Conservation (phyloP, 306 rosid genomes). For the Acmispon strigosus region DNA sequence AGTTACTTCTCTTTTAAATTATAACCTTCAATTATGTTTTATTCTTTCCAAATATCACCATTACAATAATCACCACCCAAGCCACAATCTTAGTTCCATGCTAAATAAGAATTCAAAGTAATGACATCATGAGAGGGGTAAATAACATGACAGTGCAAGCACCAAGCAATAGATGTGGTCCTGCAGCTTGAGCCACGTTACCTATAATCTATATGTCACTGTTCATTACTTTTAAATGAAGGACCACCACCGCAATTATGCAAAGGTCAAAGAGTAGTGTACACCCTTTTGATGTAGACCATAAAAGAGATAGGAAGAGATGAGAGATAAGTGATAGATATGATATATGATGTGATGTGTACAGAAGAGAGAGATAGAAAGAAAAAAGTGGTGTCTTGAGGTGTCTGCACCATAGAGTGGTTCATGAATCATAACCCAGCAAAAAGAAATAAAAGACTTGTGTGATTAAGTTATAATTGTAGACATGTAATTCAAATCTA, state of each 20-base stretch:
- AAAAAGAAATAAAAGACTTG: too few species aligned
- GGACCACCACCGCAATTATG: conserved; percentile 21
- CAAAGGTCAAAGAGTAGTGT: too few species aligned
- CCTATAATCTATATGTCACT: not conserved
- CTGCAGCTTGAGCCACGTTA: conserved; percentile 11
- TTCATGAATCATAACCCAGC: too few species aligned
- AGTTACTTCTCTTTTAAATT: not conserved
- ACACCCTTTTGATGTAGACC: too few species aligned
- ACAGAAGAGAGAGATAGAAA: too few species aligned
- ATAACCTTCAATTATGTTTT: not conserved
- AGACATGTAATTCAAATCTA: too few species aligned
- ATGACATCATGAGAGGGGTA: not conserved
- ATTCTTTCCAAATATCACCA: not conserved
- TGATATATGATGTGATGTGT: too few species aligned
- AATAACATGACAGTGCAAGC: conserved; percentile 1
- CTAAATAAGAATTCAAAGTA: not conserved
- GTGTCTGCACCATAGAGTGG: too few species aligned
- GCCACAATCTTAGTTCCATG: not conserved
- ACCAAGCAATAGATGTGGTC: conserved; percentile 8
- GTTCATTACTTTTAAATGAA: not conserved
- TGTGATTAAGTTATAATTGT: too few species aligned
- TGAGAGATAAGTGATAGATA: too few species aligned
- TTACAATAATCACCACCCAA: not conserved
- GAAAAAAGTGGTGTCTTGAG: too few species aligned
- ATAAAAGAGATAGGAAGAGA: too few species aligned